Evolutionary conservation across 495 filamentous ascomycete species (phyloP).

Genomic region (Alectoria sarmentosa): DNA sequence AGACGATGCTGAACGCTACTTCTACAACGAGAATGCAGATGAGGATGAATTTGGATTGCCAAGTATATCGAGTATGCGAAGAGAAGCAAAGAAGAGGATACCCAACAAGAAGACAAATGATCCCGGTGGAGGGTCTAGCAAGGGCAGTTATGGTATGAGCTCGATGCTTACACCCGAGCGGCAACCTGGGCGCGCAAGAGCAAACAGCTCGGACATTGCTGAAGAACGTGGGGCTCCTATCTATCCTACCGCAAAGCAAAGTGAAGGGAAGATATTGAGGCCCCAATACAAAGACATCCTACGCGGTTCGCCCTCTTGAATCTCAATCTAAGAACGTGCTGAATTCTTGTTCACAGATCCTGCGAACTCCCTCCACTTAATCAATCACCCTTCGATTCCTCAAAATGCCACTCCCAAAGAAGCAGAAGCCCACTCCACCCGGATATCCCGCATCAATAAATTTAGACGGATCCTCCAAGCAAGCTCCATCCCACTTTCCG

Average conservation of each 20-base stretch:
- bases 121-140: constrained; percentile 34
- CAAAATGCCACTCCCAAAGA: constrained; percentile 74
- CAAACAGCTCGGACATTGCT: constrained; percentile 84
- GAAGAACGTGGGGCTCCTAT: constrained; percentile 79
- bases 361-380: constrained; percentile 90
- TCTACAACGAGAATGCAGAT: constrained; percentile 66
- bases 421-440: constrained; percentile 74
- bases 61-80: constrained; percentile 79
- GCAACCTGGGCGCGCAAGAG: constrained; percentile 38
- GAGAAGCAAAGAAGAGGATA: constrained; percentile 51
- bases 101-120: constrained; percentile 41
- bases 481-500: constrained; percentile 75
- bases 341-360: constrained; percentile 54
- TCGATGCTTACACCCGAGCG: constrained; percentile 32
- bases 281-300: constrained; percentile 97
- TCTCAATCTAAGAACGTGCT: background rate
- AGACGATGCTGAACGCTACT: constrained; percentile 60
- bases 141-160: constrained; percentile 28
- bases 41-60: constrained; percentile 93
- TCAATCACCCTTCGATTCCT: constrained; percentile 73
- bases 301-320: constrained; percentile 44
- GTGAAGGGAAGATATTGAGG: constrained; percentile 87
- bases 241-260: constrained; percentile 82
- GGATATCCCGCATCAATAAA: constrained; percentile 94
- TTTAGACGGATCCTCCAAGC: constrained; percentile 94